phyloP scores from a whole-genome alignment of 225 moss, liverwort and hornwort genomes.

The Ulota crispa region DNA sequence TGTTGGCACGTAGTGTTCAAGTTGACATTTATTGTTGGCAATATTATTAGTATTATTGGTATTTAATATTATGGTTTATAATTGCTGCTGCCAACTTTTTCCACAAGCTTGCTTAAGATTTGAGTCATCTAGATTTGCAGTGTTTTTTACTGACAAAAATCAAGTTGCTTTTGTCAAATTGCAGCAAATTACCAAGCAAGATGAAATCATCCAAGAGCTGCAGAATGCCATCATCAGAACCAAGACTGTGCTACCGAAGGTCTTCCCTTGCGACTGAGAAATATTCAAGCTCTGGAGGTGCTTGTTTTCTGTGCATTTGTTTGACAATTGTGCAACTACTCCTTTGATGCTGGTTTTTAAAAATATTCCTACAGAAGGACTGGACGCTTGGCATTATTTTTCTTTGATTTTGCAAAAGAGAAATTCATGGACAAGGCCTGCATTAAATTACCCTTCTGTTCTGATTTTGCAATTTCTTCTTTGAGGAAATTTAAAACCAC shows the following conservation, averaged over 20 bases:
- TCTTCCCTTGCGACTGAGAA: slow-evolving; percentile 40
- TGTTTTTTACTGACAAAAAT: background rate
- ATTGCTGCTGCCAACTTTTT: too few species aligned
- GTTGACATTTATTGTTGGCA: too few species aligned
- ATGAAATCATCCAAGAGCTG: slow-evolving; percentile 42
- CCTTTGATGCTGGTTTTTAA: background rate
- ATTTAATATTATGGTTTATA: too few species aligned
- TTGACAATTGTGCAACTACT: background rate
- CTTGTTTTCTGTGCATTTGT: background rate
- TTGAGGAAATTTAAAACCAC: too few species aligned
- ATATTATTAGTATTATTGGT: too few species aligned
- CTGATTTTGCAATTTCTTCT: too few species aligned
- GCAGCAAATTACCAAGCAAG: slow-evolving; percentile 52
- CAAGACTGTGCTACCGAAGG: slow-evolving; percentile 40
- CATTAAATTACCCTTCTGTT: too few species aligned
- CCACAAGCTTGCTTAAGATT: too few species aligned
- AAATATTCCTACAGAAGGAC: background rate
- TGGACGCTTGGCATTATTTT: background rate
- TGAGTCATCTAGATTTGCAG: too few species aligned
- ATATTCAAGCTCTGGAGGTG: background rate
- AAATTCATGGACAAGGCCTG: too few species aligned
- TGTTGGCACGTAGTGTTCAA: too few species aligned
- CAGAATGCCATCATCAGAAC: slow-evolving; percentile 39
- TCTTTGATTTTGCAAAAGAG: too few species aligned
- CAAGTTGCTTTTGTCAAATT: background rate